Evolutionary conservation across 371 early-diverging fungal genomes (phyloP).

Genomic region (Basidiobolus meristosporus): DNA sequence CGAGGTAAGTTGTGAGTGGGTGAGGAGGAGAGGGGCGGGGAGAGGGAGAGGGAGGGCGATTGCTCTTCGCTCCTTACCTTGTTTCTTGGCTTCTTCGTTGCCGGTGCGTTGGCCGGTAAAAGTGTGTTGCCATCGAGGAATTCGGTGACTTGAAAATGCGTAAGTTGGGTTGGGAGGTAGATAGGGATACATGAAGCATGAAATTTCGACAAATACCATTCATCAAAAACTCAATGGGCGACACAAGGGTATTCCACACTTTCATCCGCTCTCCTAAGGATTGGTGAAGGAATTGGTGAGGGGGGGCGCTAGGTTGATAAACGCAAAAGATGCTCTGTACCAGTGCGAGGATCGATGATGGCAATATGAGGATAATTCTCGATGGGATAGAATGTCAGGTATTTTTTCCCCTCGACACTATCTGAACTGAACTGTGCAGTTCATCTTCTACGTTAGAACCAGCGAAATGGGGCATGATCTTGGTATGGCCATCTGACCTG

Average conservation of each 20-base stretch:
- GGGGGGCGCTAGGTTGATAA: too few relatives aligned
- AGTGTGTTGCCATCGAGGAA: not conserved
- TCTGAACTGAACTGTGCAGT: slow-evolving; percentile 27
- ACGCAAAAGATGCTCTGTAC: too few relatives aligned
- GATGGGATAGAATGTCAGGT: slow-evolving; percentile 51
- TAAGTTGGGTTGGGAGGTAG: not conserved
- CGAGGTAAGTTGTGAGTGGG: too few relatives aligned
- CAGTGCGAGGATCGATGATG: slow-evolving; percentile 78
- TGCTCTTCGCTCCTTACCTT: not conserved
- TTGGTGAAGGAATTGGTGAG: too few relatives aligned
- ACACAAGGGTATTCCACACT: too few relatives aligned
- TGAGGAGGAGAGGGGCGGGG: too few relatives aligned
- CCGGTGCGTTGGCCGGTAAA: not conserved
- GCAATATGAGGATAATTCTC: slow-evolving; percentile 61
- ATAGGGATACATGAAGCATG: too few relatives aligned
- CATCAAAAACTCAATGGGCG: too few relatives aligned
- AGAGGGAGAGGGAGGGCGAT: not conserved
- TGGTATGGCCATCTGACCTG: slow-evolving; percentile 40
- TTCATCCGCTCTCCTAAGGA: too few relatives aligned
- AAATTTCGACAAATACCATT: too few relatives aligned
- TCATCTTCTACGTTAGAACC: not conserved
- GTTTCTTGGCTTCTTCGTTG: not conserved
- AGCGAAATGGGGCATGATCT: too few relatives aligned
- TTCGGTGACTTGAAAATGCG: not conserved
- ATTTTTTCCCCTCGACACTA: slow-evolving; percentile 48